These are phyloP conservation scores for Entomortierella chlamydospora DNA, from an alignment of 192 early-diverging fungal species.

Conservation along the genomic window DNA sequence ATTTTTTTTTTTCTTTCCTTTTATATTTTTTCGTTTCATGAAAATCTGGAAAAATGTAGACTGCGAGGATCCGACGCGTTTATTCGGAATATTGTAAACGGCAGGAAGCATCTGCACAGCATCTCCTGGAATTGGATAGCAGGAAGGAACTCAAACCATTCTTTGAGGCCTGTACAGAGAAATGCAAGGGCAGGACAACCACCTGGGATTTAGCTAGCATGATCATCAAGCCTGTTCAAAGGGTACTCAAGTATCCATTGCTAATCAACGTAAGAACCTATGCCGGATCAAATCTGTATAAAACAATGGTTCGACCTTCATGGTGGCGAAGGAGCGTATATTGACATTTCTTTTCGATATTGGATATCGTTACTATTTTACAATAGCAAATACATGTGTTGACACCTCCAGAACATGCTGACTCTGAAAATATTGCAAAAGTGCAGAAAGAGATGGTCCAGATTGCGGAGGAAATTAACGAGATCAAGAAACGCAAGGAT, in stretches of 20 bases:
- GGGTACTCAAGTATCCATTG: slow-evolving; percentile 97
- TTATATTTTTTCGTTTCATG: neutral
- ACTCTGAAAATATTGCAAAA: slow-evolving; percentile 64
- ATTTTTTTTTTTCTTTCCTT: neutral
- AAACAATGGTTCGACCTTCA: too few relatives aligned
- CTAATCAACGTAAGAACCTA: slow-evolving; percentile 79
- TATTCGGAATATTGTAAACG: slow-evolving; percentile 84
- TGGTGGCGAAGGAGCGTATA: too few relatives aligned
- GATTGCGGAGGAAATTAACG: slow-evolving; percentile 87
- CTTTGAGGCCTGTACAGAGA: slow-evolving; percentile 67
- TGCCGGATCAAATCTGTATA: too few relatives aligned
- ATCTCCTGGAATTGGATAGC: slow-evolving; percentile 70
- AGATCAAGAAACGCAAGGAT: slow-evolving; percentile 88
- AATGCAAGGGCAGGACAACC: slow-evolving; percentile 77
- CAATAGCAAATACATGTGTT: slow-evolving; percentile 64
- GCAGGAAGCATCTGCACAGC: slow-evolving; percentile 74
- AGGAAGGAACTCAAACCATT: slow-evolving; percentile 45
- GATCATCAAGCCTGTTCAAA: slow-evolving; percentile 96
- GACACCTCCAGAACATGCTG: slow-evolving; percentile 66
- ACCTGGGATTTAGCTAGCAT: slow-evolving; percentile 94
- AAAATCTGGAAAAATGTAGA: slow-evolving; percentile 23
- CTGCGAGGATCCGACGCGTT: slow-evolving; percentile 55
- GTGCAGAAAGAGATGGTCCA: slow-evolving; percentile 65
- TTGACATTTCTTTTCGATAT: neutral
- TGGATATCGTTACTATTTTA: slow-evolving; percentile 9